Evolutionary conservation across 2,329 filamentous ascomycete species (phyloP), one percentile per base, ranked within the genome.

Genomic region (Cryphonectria naterciae): DNA sequence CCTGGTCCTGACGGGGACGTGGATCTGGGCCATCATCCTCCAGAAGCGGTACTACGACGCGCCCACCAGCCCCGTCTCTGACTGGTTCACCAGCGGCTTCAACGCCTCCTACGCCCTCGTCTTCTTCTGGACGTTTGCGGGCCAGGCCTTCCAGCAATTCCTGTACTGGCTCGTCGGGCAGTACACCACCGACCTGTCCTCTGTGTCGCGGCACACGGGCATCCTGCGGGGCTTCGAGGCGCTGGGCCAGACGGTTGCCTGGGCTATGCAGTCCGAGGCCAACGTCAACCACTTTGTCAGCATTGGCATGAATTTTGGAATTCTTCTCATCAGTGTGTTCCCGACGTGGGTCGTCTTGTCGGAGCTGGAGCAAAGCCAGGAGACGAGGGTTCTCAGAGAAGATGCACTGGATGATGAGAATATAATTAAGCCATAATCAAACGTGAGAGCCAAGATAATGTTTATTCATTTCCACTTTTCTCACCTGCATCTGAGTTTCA

Each of bases 71-170:
- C 77, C 77, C 17, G 74, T 78, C 0, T 78, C 76, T 58, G 77
- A 79, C 72, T 79, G 77, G 77, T 79, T 79, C 71, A 70, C 68
- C 64, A 75, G 88, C 75, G 87, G 89, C 76, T 88, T 87, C 1
- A 84, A 86, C 74, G 91, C 89, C 19, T 91, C 87, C 49, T 91
- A 90, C 1, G 87, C 86, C 0, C 88, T 88, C 77, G 93, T 88
- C 32, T 75, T 75, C 74, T 92, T 87, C n/a, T 93, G 92, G 52
- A 92, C 90, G 74, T 92, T 88, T 65, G 77, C 72, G 6, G 77
- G 77, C 28, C 77, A 79, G 72, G 77, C 77, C 1, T 79, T 78
- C 71, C 77, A 79, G 69, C 77, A 79, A 72, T 79, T 78, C 71
- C 70, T 79, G 22, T 79, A 79, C 72, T 79, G 77, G 77, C 76